Evolutionary conservation across 225 moss, liverwort and hornwort genomes (phyloP), one percentile per base, ranked within the genome.

Genomic region (Bryum argenteum): DNA sequence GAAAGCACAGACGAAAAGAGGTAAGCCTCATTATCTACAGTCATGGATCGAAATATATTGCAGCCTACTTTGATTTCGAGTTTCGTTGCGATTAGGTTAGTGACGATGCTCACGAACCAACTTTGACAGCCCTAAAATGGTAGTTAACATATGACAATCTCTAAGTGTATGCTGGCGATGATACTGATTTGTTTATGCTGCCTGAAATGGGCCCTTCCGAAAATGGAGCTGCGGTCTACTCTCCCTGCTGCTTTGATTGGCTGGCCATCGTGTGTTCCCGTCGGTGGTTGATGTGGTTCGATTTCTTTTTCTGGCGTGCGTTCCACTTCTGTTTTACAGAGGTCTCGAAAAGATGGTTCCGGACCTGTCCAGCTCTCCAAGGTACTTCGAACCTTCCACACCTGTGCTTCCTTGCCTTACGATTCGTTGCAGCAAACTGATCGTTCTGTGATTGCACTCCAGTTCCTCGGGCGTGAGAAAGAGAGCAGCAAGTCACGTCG

Each of bases 191-290:
- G 83, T 90, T 65, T 89, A 84, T 93, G 93, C 82, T 91, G 93
- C 93, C 91, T 90, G 88, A 63, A 79, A 82, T 96, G 93, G 96
- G 96, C 93, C 93, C 87, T 97, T 97, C 93, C 89, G 89, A 93
- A 93, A 81, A 90, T 92, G 96, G 96, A 97, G 96, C 93, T 89
- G 91, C 91, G 96, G 93, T 91, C 88, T 97, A 87, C 90, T 80
- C 88, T 91, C 74, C 76, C 79, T 77, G 69, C 87, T 81, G 79
- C 84, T 79, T 73, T 93, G 91, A 88, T 85, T 91, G 86, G 84
- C 87, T 89, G 84, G 81, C 80, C 85, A 74, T 89, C 78, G 84
- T 83, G 77, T 80, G 85, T 65, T 89, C 79, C 82, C 74, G 66
- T 86, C 82, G 76, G 81, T 88, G 76, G 81, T 88, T 91, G 88